Evolutionary conservation across 495 filamentous ascomycete genomes (phyloP).

Genomic region (Xylaria bambusicola): DNA sequence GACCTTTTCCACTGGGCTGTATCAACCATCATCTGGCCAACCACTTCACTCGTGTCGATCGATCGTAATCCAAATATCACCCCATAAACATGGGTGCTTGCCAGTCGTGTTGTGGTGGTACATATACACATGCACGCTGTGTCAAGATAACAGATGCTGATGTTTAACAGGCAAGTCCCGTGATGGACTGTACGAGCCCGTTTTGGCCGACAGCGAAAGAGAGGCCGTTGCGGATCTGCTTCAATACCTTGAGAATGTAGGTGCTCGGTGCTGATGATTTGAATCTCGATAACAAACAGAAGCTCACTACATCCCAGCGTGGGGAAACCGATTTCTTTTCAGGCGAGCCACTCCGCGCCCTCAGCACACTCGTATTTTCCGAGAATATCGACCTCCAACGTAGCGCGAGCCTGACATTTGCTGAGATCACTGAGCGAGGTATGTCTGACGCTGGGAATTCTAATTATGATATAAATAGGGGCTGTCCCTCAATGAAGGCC

Average conservation of each 20-base stretch:
- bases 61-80: conserved; percentile 16
- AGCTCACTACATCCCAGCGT: conserved; percentile 57
- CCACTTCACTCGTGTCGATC: conserved; percentile 23
- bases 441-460: conserved; percentile 33
- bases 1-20: not conserved
- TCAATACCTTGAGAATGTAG: conserved; percentile 92
- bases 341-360: conserved; percentile 89
- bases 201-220: conserved; percentile 92
- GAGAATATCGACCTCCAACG: conserved; percentile 98
- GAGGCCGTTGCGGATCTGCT: conserved; percentile 96
- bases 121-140: conserved; percentile 9
- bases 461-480: not conserved
- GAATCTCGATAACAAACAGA: not conserved
- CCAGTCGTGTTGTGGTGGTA: conserved; percentile 57
- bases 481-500: not conserved
- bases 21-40: not conserved
- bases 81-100: conserved; percentile 48
- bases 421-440: conserved; percentile 99
- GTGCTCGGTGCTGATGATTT: conserved; percentile 28
- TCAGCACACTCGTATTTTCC: conserved; percentile 95
- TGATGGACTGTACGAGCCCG: conserved; percentile 93
- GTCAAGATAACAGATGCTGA: conserved; percentile 24
- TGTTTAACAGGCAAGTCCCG: conserved; percentile 69
- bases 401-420: conserved; percentile 97
- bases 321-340: conserved; percentile 97